Percentiles rank a stretch among this genome's conserved stretches.
phyloP scores from a whole-genome alignment of 805 yeast genomes.

The Candida succiphila region DNA sequence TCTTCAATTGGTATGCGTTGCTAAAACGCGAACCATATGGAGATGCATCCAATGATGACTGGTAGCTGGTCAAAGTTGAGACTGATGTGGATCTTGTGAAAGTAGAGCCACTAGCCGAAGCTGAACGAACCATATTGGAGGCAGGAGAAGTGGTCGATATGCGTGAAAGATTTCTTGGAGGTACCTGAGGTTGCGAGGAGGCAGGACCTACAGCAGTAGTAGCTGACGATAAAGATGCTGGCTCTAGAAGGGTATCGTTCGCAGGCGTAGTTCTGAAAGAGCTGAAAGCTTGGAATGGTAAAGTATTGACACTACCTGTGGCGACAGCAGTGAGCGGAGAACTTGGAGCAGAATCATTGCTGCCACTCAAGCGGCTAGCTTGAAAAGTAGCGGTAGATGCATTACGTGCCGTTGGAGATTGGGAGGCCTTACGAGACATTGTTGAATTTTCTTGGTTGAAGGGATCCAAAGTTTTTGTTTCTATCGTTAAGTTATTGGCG shows the following conservation, averaged over 20 bases:
- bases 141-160: constrained; percentile 9
- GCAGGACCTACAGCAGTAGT: constrained; percentile 6
- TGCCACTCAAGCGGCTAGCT: no score
- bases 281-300: constrained; percentile 16
- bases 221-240: no score
- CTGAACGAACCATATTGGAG: constrained; percentile 8
- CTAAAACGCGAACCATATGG: not conserved
- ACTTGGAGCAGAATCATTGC: not conserved
- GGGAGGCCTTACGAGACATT: no score
- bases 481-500: not conserved
- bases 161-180: constrained; percentile 6
- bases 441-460: not conserved
- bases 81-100: constrained; percentile 21
- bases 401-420: no score
- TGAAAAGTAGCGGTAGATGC: no score
- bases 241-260: no score
- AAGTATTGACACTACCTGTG: not conserved
- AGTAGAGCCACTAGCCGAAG: constrained; percentile 8
- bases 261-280: constrained; percentile 20
- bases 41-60: constrained; percentile 5
- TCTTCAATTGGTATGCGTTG: not conserved
- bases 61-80: constrained; percentile 14
- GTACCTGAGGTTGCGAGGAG: not conserved
- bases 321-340: not conserved
- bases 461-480: constrained; percentile 6